These are phyloP conservation scores for Cytidiella melzeri DNA, from an alignment of 768 basidiomycete species.

Conservation along the genomic window DNA sequence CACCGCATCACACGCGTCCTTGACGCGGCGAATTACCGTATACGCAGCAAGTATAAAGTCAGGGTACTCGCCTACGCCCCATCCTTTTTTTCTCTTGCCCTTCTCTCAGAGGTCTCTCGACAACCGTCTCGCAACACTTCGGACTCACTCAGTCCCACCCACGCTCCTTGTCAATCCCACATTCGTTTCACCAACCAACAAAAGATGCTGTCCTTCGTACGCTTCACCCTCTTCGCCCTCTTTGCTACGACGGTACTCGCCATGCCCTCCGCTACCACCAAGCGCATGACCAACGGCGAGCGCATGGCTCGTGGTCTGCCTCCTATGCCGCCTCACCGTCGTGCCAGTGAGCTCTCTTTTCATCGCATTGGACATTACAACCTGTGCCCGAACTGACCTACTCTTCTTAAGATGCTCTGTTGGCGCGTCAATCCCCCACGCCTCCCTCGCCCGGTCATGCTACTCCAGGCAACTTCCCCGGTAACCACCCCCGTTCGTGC, in stretches of 20 bases:
- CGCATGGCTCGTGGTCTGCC: conserved; percentile 6
- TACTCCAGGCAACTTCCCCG: neutral
- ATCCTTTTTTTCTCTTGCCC: neutral
- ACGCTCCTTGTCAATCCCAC: conserved; percentile 2
- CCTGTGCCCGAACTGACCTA: neutral
- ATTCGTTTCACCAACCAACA: neutral
- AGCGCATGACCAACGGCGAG: conserved; percentile 6
- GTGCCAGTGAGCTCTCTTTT: conserved; percentile 1
- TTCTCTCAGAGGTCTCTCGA: neutral
- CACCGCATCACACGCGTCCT: neutral
- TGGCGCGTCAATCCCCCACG: neutral
- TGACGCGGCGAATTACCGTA: neutral
- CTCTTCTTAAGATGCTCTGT: neutral
- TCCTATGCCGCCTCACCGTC: neutral
- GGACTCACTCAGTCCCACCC: conserved; percentile 3
- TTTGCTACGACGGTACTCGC: conserved; percentile 3
- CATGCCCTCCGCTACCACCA: neutral
- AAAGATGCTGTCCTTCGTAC: conserved; percentile 4
- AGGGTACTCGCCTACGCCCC: neutral
- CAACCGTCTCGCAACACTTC: neutral
- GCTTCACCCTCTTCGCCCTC: conserved; percentile 4
- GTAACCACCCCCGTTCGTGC: neutral
- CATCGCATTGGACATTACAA: neutral
- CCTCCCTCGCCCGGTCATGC: neutral
- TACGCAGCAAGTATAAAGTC: neutral